Percentiles rank a stretch among this genome's conserved stretches.
These are phyloP conservation scores for Shiraia sp. DNA, from an alignment of 2,329 filamentous ascomycete species.

Conservation along the genomic window DNA sequence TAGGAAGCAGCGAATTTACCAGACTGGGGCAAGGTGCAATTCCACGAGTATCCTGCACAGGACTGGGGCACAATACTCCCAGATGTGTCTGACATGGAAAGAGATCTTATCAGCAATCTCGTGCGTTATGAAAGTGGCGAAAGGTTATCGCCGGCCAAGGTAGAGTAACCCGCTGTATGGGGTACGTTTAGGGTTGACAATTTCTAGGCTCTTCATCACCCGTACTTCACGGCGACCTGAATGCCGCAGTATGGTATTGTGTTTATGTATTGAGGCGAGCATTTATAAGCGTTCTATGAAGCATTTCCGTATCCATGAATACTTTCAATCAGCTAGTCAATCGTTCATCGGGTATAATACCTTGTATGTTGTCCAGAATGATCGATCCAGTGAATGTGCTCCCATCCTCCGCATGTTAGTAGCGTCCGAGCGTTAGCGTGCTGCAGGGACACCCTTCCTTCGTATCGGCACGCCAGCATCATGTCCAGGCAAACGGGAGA, in stretches of 20 bases:
- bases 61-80: slow-evolving; percentile 73
- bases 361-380: no score
- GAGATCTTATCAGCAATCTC: slow-evolving; percentile 68
- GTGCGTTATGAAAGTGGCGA: slow-evolving; percentile 72
- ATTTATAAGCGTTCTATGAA: no score
- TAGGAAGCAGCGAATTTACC: slow-evolving; percentile 69
- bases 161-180: slow-evolving; percentile 23
- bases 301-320: no score
- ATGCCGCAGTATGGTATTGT: no score
- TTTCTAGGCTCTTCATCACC: slow-evolving; percentile 32
- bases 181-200: not conserved
- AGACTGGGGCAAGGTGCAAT: slow-evolving; percentile 86
- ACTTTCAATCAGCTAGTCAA: no score
- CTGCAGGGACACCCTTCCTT: slow-evolving; percentile 18
- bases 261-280: no score
- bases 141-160: slow-evolving; percentile 70
- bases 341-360: no score
- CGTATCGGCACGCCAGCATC: slow-evolving; percentile 4
- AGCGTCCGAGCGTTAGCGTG: slow-evolving; percentile 9
- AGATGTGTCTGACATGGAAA: slow-evolving; percentile 59
- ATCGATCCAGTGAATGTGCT: no score
- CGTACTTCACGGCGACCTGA: slow-evolving; percentile 27
- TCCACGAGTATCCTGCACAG: slow-evolving; percentile 70
- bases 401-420: no score
- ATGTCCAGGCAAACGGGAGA: slow-evolving; percentile 19